Conservation (phyloP, 208 protist genomes). For the Leishmania major region DNA sequence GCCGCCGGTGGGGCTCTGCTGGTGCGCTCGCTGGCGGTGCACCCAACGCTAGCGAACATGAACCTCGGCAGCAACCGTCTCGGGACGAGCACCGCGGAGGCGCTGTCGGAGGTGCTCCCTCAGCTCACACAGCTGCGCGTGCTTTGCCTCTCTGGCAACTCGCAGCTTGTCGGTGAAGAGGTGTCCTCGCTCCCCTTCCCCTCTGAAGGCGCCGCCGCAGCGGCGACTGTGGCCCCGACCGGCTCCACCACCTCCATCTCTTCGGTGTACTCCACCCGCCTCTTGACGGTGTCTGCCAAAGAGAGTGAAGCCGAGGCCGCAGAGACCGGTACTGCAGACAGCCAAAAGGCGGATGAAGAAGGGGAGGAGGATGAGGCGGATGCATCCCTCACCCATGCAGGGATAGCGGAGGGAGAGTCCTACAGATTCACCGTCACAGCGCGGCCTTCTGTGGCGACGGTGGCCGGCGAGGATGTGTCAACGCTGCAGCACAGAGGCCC, state of each 20-base stretch:
- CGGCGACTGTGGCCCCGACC: background rate
- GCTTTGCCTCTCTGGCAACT: constrained; percentile 79
- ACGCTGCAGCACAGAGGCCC: background rate
- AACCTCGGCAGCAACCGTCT: constrained; percentile 80
- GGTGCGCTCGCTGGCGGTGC: constrained; percentile 45
- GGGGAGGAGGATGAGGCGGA: background rate
- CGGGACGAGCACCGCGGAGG: constrained; percentile 37
- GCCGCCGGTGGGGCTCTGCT: constrained; percentile 65
- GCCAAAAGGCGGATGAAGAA: background rate
- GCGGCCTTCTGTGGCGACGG: constrained; percentile 12
- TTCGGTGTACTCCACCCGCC: background rate
- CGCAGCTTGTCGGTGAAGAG: constrained; percentile 31
- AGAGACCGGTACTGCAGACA: background rate
- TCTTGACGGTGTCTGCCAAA: background rate
- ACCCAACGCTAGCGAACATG: constrained; percentile 60
- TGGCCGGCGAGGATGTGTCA: constrained; percentile 2
- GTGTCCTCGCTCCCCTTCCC: background rate
- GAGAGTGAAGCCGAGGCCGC: background rate
- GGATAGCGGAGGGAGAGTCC: background rate
- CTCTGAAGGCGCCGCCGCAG: background rate
- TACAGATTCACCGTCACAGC: constrained; percentile 3
- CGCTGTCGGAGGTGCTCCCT: constrained; percentile 64
- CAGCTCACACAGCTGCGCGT: constrained; percentile 42
- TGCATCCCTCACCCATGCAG: background rate
- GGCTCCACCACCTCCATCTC: background rate